Conservation (phyloP, 2,329 filamentous ascomycete genomes). For the Rutstroemia sp. region DNA sequence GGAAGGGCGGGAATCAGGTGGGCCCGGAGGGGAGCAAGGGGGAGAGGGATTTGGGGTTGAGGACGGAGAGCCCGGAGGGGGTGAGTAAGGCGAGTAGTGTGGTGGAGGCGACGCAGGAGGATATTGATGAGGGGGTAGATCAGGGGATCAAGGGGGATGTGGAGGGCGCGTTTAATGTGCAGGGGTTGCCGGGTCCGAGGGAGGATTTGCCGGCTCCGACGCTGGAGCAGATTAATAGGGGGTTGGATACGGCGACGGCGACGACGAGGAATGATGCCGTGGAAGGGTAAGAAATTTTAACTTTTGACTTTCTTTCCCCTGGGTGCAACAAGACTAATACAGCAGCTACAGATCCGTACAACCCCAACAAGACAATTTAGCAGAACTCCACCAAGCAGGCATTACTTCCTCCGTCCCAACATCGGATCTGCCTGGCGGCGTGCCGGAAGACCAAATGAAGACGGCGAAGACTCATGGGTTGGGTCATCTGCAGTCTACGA, state of each 20-base stretch:
- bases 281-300: no score
- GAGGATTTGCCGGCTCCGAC: slow-evolving; percentile 16
- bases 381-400: no score
- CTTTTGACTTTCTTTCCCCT: no score
- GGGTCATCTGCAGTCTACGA: slow-evolving; percentile 20
- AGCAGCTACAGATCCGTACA: no score
- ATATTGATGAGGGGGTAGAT: slow-evolving; percentile 13
- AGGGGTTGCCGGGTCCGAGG: slow-evolving; percentile 18
- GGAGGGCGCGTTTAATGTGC: slow-evolving; percentile 10
- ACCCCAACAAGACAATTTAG: no score
- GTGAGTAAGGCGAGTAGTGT: slow-evolving; percentile 70
- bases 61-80: slow-evolving; percentile 54
- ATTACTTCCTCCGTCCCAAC: slow-evolving; percentile 26
- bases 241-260: slow-evolving; percentile 24
- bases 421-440: slow-evolving; percentile 35
- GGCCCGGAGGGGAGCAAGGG: slow-evolving; percentile 34
- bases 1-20: slow-evolving; percentile 53
- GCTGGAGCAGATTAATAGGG: slow-evolving; percentile 18
- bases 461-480: slow-evolving; percentile 19
- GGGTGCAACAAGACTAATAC: no score
- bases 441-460: slow-evolving; percentile 31
- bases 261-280: slow-evolving; percentile 13
- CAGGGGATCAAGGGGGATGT: slow-evolving; percentile 26
- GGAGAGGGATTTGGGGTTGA: slow-evolving; percentile 60
- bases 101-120: slow-evolving; percentile 31